Evolutionary conservation across 148 eudicot genomes (phyloP).

Genomic region (Rhododendron molle): DNA sequence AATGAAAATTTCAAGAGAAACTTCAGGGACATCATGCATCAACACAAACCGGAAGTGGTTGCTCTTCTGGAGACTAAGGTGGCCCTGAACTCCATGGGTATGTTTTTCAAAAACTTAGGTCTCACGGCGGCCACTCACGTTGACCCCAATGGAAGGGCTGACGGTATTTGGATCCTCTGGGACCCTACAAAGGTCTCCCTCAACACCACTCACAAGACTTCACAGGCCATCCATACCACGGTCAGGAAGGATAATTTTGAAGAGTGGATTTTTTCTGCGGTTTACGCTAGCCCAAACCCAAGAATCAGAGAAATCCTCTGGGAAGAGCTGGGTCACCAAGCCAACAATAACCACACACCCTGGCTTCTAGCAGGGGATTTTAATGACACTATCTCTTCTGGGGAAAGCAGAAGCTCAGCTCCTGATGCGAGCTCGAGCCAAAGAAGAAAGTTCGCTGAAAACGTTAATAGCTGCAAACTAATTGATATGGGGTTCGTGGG

Average conservation of each 20-base stretch:
- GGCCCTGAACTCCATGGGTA: accelerated
- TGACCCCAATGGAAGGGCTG: not conserved
- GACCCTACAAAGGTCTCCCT: not conserved
- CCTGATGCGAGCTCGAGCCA: no score
- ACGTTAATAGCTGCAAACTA: no score
- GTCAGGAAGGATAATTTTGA: not conserved
- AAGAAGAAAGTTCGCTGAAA: no score
- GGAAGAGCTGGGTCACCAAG: not conserved
- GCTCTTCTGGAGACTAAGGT: not conserved
- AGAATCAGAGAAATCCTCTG: not conserved
- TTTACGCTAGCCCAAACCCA: not conserved
- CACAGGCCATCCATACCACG: not conserved
- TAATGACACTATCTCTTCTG: no score
- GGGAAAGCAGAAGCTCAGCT: no score
- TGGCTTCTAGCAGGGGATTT: not conserved
- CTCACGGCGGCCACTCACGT: not conserved
- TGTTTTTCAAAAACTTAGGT: not conserved
- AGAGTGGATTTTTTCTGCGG: no score
- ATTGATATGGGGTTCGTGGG: no score
- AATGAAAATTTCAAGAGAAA: not conserved
- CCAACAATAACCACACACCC: not conserved
- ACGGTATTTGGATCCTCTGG: not conserved
- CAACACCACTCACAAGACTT: accelerated
- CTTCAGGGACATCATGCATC: not conserved
- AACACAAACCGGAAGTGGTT: not conserved